Conservation (phyloP, 345 rosid species). For the Eucalyptus camaldulensis region DNA sequence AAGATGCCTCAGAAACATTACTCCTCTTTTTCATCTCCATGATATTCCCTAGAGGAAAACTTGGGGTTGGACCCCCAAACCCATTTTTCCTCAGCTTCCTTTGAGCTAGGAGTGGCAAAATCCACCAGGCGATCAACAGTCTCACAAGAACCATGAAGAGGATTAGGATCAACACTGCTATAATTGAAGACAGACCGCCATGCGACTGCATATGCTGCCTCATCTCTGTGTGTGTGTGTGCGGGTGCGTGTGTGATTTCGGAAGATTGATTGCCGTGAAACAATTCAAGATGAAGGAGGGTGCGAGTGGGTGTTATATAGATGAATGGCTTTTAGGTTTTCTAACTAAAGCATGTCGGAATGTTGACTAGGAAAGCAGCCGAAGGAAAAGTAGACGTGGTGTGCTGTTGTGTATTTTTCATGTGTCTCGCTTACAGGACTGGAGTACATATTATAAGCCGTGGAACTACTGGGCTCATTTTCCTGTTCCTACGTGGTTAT, state of each 20-base stretch:
- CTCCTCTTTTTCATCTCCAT: conserved; percentile 32
- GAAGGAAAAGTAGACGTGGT: neutral
- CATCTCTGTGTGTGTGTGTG: neutral
- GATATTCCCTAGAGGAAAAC: conserved; percentile 72
- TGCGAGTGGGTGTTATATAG: neutral
- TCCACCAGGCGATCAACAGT: conserved; percentile 38
- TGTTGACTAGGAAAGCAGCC: neutral
- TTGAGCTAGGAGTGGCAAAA: conserved; percentile 34
- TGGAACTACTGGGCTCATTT: neutral
- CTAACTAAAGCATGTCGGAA: conserved; percentile 1
- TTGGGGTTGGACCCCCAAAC: conserved; percentile 64
- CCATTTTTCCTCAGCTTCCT: conserved; percentile 45
- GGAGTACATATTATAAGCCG: neutral
- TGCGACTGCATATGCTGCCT: neutral
- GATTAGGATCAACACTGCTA: neutral
- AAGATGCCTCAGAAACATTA: neutral
- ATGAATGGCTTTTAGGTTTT: neutral
- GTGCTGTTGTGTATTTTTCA: neutral
- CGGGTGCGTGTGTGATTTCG: neutral
- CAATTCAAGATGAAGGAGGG: neutral
- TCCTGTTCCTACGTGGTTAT: neutral
- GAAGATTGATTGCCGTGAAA: neutral
- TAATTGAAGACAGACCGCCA: neutral
- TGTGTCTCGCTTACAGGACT: neutral
- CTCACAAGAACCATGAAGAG: conserved; percentile 15